Conservation (phyloP, 2,329 filamentous ascomycete species). For the Xylariales sp. region DNA sequence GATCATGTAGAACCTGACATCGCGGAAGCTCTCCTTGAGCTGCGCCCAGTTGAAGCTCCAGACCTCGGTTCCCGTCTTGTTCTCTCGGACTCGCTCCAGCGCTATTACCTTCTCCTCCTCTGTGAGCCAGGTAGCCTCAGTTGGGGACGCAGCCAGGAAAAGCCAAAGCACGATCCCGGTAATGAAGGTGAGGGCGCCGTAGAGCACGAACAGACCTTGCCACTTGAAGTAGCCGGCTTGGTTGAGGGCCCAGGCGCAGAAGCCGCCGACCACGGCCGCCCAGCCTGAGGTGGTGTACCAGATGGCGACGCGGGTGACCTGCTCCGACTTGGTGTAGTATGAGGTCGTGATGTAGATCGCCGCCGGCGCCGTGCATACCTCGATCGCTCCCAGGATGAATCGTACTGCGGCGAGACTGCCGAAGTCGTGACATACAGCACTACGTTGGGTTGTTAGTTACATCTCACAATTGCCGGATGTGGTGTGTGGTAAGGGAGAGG, state of each 20-base stretch:
- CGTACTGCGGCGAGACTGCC: slow-evolving; percentile 63
- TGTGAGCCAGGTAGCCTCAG: slow-evolving; percentile 1
- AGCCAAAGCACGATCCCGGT: neutral
- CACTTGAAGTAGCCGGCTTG: neutral
- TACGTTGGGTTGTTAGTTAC: too few species aligned
- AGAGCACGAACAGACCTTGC: slow-evolving; percentile 1
- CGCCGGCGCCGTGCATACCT: slow-evolving; percentile 66
- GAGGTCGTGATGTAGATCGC: slow-evolving; percentile 72
- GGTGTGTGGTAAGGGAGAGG: too few species aligned
- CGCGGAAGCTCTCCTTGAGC: slow-evolving; percentile 1
- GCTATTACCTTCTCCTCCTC: slow-evolving; percentile 1
- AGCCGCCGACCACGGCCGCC: neutral
- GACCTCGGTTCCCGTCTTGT: slow-evolving; percentile 1
- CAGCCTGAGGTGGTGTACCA: slow-evolving; percentile 6
- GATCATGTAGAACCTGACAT: slow-evolving; percentile 1
- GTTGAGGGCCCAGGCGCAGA: slow-evolving; percentile 1
- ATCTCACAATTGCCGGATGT: too few species aligned
- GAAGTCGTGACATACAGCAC: slow-evolving; percentile 63
- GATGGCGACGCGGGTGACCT: slow-evolving; percentile 60
- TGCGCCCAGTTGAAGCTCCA: slow-evolving; percentile 1
- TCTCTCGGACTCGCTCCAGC: slow-evolving; percentile 1
- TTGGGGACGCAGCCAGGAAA: neutral
- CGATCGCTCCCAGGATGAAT: slow-evolving; percentile 62
- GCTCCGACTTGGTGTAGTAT: slow-evolving; percentile 64
- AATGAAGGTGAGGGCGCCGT: neutral